These are phyloP conservation scores for Senna tora DNA, from an alignment of 306 rosid genomes.

Conservation along the genomic window DNA sequence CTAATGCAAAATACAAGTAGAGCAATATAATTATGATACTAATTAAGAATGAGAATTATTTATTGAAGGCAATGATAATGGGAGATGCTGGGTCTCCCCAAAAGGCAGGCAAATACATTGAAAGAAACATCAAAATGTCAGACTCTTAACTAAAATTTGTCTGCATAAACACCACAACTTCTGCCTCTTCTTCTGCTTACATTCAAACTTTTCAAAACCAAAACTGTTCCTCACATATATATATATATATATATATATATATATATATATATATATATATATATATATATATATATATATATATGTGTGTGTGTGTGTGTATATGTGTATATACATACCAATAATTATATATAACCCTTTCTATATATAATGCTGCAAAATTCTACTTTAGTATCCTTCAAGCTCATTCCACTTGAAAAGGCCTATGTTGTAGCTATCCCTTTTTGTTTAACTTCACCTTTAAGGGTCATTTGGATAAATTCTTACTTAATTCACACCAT, in stretches of 20 bases:
- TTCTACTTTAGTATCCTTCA: conserved; percentile 36
- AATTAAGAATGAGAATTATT: conserved; percentile 24
- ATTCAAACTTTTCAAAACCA: conserved; percentile 2
- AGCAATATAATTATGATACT: conserved; percentile 33
- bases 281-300: too few species aligned
- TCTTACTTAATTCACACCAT: too few species aligned
- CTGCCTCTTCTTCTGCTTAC: conserved; percentile 13
- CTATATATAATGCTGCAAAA: neutral
- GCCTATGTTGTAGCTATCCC: conserved; percentile 40
- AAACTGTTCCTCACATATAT: conserved; percentile 9
- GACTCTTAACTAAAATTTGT: conserved; percentile 31
- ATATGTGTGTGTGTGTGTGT: too few species aligned
- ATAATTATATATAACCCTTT: too few species aligned
- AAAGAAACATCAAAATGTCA: neutral
- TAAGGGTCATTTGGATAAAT: conserved; percentile 30
- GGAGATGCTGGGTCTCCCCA: conserved; percentile 39
- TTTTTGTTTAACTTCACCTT: conserved; percentile 38
- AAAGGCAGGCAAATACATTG: conserved; percentile 32
- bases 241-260: too few species aligned
- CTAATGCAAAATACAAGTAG: conserved; percentile 30
- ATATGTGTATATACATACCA: too few species aligned
- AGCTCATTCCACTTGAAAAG: conserved; percentile 38
- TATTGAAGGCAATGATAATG: conserved; percentile 24
- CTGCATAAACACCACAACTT: conserved; percentile 24
- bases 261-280: too few species aligned